Evolutionary conservation across 2,329 filamentous ascomycete genomes (phyloP).

Genomic region (Paecilomyces dactylethromorphus): DNA sequence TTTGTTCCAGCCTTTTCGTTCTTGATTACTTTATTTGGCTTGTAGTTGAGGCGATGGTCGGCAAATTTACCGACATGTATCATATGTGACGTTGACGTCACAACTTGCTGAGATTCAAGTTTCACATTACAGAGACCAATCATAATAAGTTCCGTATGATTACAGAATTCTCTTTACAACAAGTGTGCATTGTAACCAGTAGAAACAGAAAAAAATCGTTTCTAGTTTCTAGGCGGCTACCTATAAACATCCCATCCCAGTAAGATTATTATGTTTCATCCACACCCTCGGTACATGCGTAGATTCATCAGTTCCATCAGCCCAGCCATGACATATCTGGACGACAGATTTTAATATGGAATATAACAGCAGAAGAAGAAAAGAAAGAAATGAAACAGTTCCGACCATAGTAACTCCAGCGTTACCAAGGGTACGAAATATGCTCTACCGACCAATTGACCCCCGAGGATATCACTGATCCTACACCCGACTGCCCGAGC

Average conservation of each 20-base stretch:
- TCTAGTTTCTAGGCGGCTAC: not conserved
- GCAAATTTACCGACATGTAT: too few species aligned
- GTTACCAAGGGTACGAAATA: slow-evolving; percentile 21
- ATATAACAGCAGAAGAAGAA: slow-evolving; percentile 20
- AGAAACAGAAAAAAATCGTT: not conserved
- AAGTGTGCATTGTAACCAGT: too few species aligned
- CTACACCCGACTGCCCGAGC: slow-evolving; percentile 9
- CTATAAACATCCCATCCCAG: not conserved
- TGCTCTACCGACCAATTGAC: slow-evolving; percentile 26
- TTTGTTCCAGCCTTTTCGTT: too few species aligned
- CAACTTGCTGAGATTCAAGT: too few species aligned
- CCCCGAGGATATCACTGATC: slow-evolving; percentile 12
- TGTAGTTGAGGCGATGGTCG: too few species aligned
- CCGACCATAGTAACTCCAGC: slow-evolving; percentile 32
- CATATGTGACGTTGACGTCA: too few species aligned
- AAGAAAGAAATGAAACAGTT: slow-evolving; percentile 19
- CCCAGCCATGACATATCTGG: slow-evolving; percentile 24
- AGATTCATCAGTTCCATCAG: slow-evolving; percentile 19
- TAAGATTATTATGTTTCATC: not conserved
- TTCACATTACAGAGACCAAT: too few species aligned
- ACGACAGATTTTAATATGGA: slow-evolving; percentile 18
- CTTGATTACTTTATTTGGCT: too few species aligned
- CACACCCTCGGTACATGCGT: slow-evolving; percentile 1
- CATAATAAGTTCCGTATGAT: too few species aligned
- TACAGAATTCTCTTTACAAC: too few species aligned